These are phyloP conservation scores for Boletus rubropictus DNA, from an alignment of 768 basidiomycete genomes.

Conservation along the genomic window DNA sequence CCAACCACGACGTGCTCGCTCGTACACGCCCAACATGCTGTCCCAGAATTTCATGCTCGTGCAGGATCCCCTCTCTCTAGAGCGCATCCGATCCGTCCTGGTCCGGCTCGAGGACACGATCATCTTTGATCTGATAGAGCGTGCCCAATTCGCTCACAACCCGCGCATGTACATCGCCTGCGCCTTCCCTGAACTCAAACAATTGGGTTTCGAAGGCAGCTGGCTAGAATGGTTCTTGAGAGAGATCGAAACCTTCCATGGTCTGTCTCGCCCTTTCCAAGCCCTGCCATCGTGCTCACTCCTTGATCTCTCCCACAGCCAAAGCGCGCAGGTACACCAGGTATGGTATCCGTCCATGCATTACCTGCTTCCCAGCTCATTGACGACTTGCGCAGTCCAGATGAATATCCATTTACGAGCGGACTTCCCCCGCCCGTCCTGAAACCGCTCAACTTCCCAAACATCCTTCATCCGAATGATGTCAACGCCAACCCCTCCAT, in stretches of 20 bases:
- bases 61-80: conserved; percentile 77
- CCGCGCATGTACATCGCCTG: conserved; percentile 79
- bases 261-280: conserved; percentile 41
- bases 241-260: conserved; percentile 93
- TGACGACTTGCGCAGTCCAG: conserved; percentile 57
- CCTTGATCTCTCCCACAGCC: conserved; percentile 43
- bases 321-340: conserved; percentile 94
- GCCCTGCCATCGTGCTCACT: neutral
- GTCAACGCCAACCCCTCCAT: conserved; percentile 88
- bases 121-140: conserved; percentile 95
- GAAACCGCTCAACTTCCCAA: conserved; percentile 63
- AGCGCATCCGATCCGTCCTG: conserved; percentile 81
- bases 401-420: conserved; percentile 92
- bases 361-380: neutral
- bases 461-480: conserved; percentile 70
- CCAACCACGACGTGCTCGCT: conserved; percentile 13
- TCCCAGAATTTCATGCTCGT: conserved; percentile 64
- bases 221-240: conserved; percentile 98
- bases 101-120: conserved; percentile 96
- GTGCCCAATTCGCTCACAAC: conserved; percentile 95
- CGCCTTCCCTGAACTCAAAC: conserved; percentile 70
- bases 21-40: conserved; percentile 36
- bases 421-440: conserved; percentile 81
- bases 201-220: conserved; percentile 71
- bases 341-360: conserved; percentile 33